A percentile compares a stretch with the other conserved stretches of the same genome.
phyloP scores from a whole-genome alignment of 345 rosid species.

The Citrus reticulata region DNA sequence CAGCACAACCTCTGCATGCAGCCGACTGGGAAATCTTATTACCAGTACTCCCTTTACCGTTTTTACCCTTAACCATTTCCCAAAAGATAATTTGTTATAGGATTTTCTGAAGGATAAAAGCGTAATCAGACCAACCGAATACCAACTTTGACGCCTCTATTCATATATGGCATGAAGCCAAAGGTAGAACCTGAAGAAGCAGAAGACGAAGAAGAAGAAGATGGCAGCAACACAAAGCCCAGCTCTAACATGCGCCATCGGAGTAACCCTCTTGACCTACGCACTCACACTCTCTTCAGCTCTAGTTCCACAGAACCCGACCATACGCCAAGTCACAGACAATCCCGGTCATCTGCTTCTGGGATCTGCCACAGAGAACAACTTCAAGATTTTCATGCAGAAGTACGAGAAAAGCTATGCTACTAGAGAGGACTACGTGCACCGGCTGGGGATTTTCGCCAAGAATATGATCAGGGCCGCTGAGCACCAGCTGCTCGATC shows the following conservation, averaged over 20 bases:
- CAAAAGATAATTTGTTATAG: too few relatives aligned
- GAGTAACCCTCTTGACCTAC: constrained; percentile 15
- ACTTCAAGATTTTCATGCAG: constrained; percentile 52
- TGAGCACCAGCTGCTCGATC: constrained; percentile 76
- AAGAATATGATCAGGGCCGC: constrained; percentile 66
- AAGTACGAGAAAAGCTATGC: constrained; percentile 55
- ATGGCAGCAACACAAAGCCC: background rate
- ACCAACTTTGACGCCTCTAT: background rate
- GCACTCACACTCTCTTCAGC: constrained; percentile 9
- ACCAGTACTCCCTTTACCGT: background rate
- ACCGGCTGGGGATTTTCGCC: constrained; percentile 67
- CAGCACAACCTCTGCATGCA: background rate
- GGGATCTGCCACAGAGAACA: constrained; percentile 42
- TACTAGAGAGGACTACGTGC: constrained; percentile 60
- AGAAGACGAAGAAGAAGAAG: background rate
- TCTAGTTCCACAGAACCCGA: constrained; percentile 19
- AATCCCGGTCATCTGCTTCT: constrained; percentile 14
- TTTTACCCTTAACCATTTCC: background rate
- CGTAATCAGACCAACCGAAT: background rate
- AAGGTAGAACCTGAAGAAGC: background rate
- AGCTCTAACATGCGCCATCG: constrained; percentile 2
- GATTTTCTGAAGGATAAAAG: background rate
- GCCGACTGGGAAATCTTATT: background rate
- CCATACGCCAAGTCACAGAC: constrained; percentile 52
- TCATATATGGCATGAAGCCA: background rate